Conservation (phyloP, 2,329 filamentous ascomycete genomes). For the Dothistroma septosporum region DNA sequence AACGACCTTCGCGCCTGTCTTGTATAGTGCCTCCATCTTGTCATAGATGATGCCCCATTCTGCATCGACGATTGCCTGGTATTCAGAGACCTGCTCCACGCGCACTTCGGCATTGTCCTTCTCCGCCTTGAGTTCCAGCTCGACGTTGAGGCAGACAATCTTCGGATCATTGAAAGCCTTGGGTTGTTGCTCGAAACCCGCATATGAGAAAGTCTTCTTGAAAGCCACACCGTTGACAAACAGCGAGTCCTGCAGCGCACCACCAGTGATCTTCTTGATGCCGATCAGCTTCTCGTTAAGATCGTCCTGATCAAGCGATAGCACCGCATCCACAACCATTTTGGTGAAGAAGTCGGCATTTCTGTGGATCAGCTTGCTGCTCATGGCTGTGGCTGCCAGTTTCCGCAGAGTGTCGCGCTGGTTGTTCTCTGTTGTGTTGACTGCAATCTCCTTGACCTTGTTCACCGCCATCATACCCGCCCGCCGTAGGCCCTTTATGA, state of each 20-base stretch:
- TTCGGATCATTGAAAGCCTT: slow-evolving; percentile 92
- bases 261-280: slow-evolving; percentile 96
- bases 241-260: slow-evolving; percentile 89
- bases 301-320: slow-evolving; percentile 93
- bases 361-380: slow-evolving; percentile 97
- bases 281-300: slow-evolving; percentile 97
- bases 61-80: slow-evolving; percentile 97
- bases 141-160: slow-evolving; percentile 96
- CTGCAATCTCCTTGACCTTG: slow-evolving; percentile 96
- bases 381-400: slow-evolving; percentile 94
- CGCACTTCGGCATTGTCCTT: slow-evolving; percentile 99
- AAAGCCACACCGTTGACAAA: slow-evolving; percentile 98
- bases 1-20: slow-evolving; percentile 94
- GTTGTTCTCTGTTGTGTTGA: slow-evolving; percentile 76
- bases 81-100: slow-evolving; percentile 97
- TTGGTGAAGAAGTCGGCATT: slow-evolving; percentile 97
- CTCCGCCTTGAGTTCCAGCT: slow-evolving; percentile 96
- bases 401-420: slow-evolving; percentile 84
- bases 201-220: slow-evolving; percentile 99
- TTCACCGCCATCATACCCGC: slow-evolving; percentile 89
- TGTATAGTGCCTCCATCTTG: slow-evolving; percentile 92
- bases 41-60: slow-evolving; percentile 99
- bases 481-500: slow-evolving; percentile 91
- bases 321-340: slow-evolving; percentile 97
- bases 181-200: slow-evolving; percentile 98